These are phyloP conservation scores for Citrus cavaleriei DNA, from an alignment of 345 rosid genomes.

Conservation along the genomic window DNA sequence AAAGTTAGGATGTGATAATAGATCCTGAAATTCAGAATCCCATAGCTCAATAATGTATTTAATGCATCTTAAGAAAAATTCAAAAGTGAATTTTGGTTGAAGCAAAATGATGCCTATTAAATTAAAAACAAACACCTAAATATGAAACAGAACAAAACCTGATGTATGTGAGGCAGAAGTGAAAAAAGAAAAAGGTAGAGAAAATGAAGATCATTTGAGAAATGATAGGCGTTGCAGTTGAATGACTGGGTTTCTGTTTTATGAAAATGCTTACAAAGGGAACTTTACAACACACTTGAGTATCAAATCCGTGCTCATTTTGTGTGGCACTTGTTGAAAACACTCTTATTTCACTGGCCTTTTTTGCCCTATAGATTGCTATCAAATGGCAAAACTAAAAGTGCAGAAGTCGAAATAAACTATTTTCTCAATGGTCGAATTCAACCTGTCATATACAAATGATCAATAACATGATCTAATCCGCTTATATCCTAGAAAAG, in stretches of 20 bases:
- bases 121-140: neutral
- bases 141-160: neutral
- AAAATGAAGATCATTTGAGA: neutral
- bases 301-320: neutral
- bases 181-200: too few species aligned
- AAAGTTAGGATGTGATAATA: neutral
- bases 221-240: neutral
- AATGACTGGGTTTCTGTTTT: neutral
- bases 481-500: neutral
- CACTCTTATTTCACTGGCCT: neutral
- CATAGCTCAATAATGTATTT: neutral
- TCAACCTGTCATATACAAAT: neutral
- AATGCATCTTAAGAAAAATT: neutral
- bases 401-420: neutral
- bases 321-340: neutral
- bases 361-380: neutral
- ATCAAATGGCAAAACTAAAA: neutral
- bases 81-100: neutral
- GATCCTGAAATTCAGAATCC: neutral
- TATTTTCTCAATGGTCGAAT: neutral
- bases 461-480: neutral
- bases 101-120: neutral
- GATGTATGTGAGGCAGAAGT: neutral
- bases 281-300: neutral
- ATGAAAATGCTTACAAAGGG: neutral